A percentile compares a stretch with the other conserved stretches of the same genome.
phyloP scores from a whole-genome alignment of 2,329 filamentous ascomycete species.

The Daldinia eschscholtzii region DNA sequence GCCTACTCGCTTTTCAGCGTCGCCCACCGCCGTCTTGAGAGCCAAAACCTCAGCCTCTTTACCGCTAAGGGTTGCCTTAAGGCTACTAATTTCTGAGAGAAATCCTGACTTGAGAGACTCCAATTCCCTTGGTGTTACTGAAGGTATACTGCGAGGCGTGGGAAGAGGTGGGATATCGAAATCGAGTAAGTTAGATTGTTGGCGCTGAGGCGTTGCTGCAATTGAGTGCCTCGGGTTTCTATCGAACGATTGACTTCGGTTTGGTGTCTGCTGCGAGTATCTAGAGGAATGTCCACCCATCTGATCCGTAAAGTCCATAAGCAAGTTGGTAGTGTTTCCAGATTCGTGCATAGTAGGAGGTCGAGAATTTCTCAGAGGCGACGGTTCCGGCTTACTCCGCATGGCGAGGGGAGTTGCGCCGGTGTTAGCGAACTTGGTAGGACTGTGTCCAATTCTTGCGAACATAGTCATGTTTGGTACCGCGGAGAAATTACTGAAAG shows the following conservation, averaged over 20 bases:
- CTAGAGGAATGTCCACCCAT: slow-evolving; percentile 52
- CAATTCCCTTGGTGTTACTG: slow-evolving; percentile 90
- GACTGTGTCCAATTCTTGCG: slow-evolving; percentile 77
- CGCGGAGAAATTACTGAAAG: slow-evolving; percentile 89
- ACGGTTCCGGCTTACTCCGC: slow-evolving; percentile 54
- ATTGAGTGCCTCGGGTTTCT: slow-evolving; percentile 48
- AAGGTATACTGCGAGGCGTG: slow-evolving; percentile 90
- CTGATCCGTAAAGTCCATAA: slow-evolving; percentile 90
- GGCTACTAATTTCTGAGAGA: slow-evolving; percentile 91
- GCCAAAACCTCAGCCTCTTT: slow-evolving; percentile 93
- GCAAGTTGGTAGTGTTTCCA: slow-evolving; percentile 78
- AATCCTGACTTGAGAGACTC: slow-evolving; percentile 93
- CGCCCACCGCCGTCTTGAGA: slow-evolving; percentile 86
- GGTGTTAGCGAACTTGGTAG: slow-evolving; percentile 63
- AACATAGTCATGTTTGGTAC: slow-evolving; percentile 90
- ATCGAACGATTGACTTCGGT: slow-evolving; percentile 62
- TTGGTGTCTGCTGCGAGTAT: slow-evolving; percentile 56
- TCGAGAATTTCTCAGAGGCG: slow-evolving; percentile 55
- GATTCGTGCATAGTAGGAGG: slow-evolving; percentile 57
- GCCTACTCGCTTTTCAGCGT: slow-evolving; percentile 92
- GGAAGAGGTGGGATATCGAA: slow-evolving; percentile 95
- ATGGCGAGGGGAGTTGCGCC: slow-evolving; percentile 56
- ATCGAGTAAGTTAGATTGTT: slow-evolving; percentile 80
- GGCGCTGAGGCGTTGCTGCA: slow-evolving; percentile 62
- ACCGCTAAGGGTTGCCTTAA: slow-evolving; percentile 90